Percentiles rank a stretch among this genome's conserved stretches.
Evolutionary conservation across 805 yeast species (phyloP).

Genomic region (Zygosaccharomyces rouxii): DNA sequence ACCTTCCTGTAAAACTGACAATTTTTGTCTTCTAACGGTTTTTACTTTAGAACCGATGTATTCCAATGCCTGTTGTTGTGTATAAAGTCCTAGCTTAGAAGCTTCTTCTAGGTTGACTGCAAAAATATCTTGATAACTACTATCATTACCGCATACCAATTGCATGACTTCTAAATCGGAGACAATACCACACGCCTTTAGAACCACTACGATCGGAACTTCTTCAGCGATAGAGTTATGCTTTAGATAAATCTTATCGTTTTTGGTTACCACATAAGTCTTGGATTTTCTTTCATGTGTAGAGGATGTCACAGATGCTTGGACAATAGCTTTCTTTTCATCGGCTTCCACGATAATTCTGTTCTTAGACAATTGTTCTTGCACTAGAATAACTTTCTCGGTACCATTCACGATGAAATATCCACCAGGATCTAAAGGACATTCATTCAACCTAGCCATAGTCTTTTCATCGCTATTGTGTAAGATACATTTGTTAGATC

Average conservation of each 20-base stretch:
- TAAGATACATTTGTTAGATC: constrained; percentile 87
- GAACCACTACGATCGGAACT: constrained; percentile 85
- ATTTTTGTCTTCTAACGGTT: constrained; percentile 85
- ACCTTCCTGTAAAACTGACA: constrained; percentile 85
- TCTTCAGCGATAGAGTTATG: constrained; percentile 96
- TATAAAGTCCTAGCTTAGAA: constrained; percentile 74
- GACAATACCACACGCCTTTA: constrained; percentile 91
- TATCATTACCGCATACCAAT: constrained; percentile 85
- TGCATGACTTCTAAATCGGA: constrained; percentile 93
- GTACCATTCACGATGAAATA: constrained; percentile 97
- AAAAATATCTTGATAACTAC: constrained; percentile 86
- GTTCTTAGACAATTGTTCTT: constrained; percentile 93
- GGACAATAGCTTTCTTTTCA: constrained; percentile 88
- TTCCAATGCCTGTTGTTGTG: constrained; percentile 91
- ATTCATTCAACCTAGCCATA: constrained; percentile 88
- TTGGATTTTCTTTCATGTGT: constrained; percentile 98
- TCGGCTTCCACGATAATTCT: constrained; percentile 98
- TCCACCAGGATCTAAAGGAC: constrained; percentile 99
- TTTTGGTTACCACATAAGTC: constrained; percentile 90
- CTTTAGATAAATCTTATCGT: constrained; percentile 81
- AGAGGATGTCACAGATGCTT: constrained; percentile 95
- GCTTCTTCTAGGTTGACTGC: constrained; percentile 94
- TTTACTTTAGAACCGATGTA: constrained; percentile 88
- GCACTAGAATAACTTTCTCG: constrained; percentile 93
- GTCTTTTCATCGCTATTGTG: constrained; percentile 70